Evolutionary conservation across 345 rosid species (phyloP).

Genomic region (Pugionium cornutum): DNA sequence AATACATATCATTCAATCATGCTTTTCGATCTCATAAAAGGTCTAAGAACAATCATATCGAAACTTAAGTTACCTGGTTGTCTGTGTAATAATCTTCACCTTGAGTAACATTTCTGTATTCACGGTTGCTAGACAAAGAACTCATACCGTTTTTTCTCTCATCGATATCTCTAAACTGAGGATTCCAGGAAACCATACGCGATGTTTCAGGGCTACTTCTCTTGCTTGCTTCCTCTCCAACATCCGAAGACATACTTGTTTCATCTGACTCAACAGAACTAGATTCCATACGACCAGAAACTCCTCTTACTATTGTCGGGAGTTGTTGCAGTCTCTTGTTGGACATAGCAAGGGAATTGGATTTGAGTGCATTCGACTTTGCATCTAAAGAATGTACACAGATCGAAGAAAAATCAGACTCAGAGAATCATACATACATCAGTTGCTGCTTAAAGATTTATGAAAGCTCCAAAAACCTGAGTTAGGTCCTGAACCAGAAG

Average conservation of each 20-base stretch:
- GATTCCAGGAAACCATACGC: conserved; percentile 19
- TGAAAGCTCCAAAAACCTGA: conserved; percentile 24
- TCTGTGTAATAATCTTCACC: conserved; percentile 44
- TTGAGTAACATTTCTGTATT: conserved; percentile 35
- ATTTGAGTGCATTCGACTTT: conserved; percentile 23
- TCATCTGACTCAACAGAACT: conserved; percentile 28
- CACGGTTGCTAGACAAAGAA: conserved; percentile 42
- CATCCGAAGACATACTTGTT: conserved; percentile 18
- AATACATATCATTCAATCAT: neutral
- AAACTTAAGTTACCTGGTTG: conserved; percentile 47
- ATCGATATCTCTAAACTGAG: conserved; percentile 36
- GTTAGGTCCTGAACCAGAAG: conserved; percentile 39
- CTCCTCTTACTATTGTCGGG: conserved; percentile 25
- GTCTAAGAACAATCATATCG: neutral
- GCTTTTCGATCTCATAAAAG: neutral
- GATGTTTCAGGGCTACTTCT: conserved; percentile 26
- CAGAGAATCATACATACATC: conserved; percentile 14
- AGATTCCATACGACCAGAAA: conserved; percentile 27
- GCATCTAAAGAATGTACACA: conserved; percentile 22
- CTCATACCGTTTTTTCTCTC: conserved; percentile 39
- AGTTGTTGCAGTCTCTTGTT: conserved; percentile 26
- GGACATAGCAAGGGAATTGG: conserved; percentile 21
- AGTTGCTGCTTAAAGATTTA: conserved; percentile 13
- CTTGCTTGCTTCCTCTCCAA: conserved; percentile 30
- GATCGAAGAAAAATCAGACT: neutral